Percentiles rank a stretch among this genome's conserved stretches.
phyloP scores from a whole-genome alignment of 768 basidiomycete genomes.

The Epithele typhae region DNA sequence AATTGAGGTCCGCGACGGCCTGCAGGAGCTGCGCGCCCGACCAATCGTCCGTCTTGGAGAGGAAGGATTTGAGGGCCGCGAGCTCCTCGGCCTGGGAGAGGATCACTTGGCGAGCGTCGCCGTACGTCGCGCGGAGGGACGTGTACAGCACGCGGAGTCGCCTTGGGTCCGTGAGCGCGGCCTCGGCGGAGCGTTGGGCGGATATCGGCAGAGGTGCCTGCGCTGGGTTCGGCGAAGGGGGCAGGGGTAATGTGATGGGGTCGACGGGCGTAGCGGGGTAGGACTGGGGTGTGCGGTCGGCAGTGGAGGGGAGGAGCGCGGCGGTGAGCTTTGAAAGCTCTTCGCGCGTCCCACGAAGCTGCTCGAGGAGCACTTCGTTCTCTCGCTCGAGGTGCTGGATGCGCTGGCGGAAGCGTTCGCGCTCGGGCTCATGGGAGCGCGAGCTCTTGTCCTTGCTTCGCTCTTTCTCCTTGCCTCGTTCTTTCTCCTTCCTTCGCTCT shows the following conservation, averaged over 20 bases:
- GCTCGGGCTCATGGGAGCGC: conserved; percentile 15
- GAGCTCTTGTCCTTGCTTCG: conserved; percentile 6
- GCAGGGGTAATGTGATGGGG: background rate
- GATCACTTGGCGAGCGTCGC: conserved; percentile 20
- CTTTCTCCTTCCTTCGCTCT: background rate
- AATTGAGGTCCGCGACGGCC: conserved; percentile 30
- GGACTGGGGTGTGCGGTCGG: conserved; percentile 8
- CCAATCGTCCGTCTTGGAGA: conserved; percentile 31
- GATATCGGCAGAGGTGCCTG: background rate
- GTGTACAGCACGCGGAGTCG: conserved; percentile 19
- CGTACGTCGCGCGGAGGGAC: conserved; percentile 22
- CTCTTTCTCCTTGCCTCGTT: conserved; percentile 11
- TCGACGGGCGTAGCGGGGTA: background rate
- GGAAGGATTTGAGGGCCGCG: conserved; percentile 29
- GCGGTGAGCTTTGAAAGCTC: conserved; percentile 14
- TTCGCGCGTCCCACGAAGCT: conserved; percentile 14
- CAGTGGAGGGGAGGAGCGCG: conserved; percentile 12
- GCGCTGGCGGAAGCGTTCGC: conserved; percentile 17
- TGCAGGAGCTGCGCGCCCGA: conserved; percentile 32
- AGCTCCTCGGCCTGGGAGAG: conserved; percentile 28
- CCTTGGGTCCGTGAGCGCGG: conserved; percentile 14
- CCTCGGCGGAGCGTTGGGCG: conserved; percentile 8
- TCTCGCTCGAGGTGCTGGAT: conserved; percentile 22
- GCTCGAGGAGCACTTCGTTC: conserved; percentile 21
- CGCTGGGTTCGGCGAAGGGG: conserved; percentile 1